Conservation (phyloP, 2,329 filamentous ascomycete genomes). For the Colletotrichum phormii region DNA sequence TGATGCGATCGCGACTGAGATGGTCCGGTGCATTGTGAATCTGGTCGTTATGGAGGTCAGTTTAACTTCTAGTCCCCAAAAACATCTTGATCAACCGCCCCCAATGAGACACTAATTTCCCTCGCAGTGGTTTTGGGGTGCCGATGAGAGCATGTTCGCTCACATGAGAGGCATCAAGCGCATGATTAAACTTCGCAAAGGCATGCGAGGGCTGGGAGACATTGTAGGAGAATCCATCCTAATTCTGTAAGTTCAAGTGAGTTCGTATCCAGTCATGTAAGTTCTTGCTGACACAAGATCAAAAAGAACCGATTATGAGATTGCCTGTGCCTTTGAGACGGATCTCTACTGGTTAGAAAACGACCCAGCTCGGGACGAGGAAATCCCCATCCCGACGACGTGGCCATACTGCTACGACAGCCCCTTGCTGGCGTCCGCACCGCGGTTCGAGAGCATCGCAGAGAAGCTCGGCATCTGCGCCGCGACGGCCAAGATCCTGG, state of each 20-base stretch:
- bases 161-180: slow-evolving; percentile 46
- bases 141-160: slow-evolving; percentile 44
- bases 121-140: slow-evolving; percentile 40
- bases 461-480: slow-evolving; percentile 33
- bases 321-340: slow-evolving; percentile 45
- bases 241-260: slow-evolving; percentile 23
- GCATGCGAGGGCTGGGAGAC: slow-evolving; percentile 42
- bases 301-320: slow-evolving; percentile 45
- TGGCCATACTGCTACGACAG: slow-evolving; percentile 41
- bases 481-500: slow-evolving; percentile 41
- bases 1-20: slow-evolving; percentile 41
- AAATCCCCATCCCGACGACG: slow-evolving; percentile 26
- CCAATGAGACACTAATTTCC: background rate
- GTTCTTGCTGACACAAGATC: background rate
- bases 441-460: slow-evolving; percentile 35
- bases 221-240: slow-evolving; percentile 40
- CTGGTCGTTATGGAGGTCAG: slow-evolving; percentile 46
- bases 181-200: slow-evolving; percentile 43
- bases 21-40: slow-evolving; percentile 44
- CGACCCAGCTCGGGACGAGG: slow-evolving; percentile 28
- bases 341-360: slow-evolving; percentile 42
- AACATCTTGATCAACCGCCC: background rate
- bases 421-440: slow-evolving; percentile 40
- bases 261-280: background rate
- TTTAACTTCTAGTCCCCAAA: background rate